Conservation (phyloP, 306 rosid species). For the Styphnolobium japonicum region DNA sequence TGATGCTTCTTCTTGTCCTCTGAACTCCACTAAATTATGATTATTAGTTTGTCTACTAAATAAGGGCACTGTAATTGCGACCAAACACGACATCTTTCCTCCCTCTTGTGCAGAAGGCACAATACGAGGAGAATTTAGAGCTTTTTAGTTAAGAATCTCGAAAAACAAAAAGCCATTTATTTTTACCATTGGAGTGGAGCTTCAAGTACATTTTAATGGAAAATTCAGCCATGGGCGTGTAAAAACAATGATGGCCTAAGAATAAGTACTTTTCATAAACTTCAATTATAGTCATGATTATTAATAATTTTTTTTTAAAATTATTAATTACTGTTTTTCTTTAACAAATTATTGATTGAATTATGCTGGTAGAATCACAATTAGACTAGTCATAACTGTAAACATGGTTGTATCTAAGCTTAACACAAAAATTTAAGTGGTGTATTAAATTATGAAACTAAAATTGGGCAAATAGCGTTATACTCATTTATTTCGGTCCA, state of each 20-base stretch:
- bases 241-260: not conserved
- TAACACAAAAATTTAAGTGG: not conserved
- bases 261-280: not conserved
- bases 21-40: not conserved
- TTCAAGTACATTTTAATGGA: not conserved
- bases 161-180: no score
- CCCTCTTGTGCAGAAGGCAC: not conserved
- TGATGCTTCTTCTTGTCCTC: conserved; percentile 20
- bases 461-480: not conserved
- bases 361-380: no score
- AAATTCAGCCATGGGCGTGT: not conserved
- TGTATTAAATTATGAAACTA: not conserved
- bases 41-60: not conserved
- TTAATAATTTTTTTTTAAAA: not conserved
- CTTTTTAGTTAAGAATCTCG: not conserved
- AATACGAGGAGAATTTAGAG: not conserved
- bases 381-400: no score
- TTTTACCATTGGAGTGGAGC: not conserved
- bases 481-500: not conserved
- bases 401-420: not conserved
- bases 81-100: not conserved
- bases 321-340: no score
- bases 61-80: not conserved
- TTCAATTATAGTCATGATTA: not conserved
- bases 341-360: no score